These are phyloP conservation scores for Pseudocercospora eumusae DNA, from an alignment of 2,329 filamentous ascomycete genomes.

Conservation along the genomic window DNA sequence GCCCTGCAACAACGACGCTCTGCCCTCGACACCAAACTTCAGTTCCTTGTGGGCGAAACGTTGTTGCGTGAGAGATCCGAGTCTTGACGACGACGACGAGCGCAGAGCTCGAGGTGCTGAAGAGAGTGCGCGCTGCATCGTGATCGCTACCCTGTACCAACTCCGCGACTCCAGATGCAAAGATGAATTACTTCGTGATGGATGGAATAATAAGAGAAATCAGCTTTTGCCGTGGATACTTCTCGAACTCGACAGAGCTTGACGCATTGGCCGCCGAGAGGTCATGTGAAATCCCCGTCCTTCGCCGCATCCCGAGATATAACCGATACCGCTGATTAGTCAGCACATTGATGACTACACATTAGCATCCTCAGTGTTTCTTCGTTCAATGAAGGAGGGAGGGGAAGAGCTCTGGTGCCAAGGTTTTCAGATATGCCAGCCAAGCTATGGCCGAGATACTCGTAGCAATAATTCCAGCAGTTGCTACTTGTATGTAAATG, in stretches of 20 bases:
- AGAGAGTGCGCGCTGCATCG: constrained; percentile 93
- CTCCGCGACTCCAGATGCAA: constrained; percentile 19
- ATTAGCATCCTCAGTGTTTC: background rate
- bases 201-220: constrained; percentile 1
- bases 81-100: constrained; percentile 60
- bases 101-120: constrained; percentile 74
- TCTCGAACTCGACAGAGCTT: constrained; percentile 1
- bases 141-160: constrained; percentile 16
- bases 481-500: too few species aligned
- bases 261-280: background rate
- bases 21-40: constrained; percentile 95
- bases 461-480: too few species aligned
- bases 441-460: too few species aligned
- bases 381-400: too few species aligned
- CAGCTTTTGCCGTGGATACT: constrained; percentile 8
- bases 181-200: background rate
- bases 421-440: too few species aligned
- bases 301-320: background rate
- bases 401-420: too few species aligned
- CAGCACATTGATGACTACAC: background rate
- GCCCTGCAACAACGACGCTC: constrained; percentile 84
- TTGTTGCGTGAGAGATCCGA: constrained; percentile 74
- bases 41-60: constrained; percentile 99
- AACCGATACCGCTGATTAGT: background rate
- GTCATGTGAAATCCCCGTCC: background rate